Percentiles rank a stretch among this genome's conserved stretches.
Evolutionary conservation across 192 early-diverging fungal species (phyloP).

Genomic region (Coemansia sp.): DNA sequence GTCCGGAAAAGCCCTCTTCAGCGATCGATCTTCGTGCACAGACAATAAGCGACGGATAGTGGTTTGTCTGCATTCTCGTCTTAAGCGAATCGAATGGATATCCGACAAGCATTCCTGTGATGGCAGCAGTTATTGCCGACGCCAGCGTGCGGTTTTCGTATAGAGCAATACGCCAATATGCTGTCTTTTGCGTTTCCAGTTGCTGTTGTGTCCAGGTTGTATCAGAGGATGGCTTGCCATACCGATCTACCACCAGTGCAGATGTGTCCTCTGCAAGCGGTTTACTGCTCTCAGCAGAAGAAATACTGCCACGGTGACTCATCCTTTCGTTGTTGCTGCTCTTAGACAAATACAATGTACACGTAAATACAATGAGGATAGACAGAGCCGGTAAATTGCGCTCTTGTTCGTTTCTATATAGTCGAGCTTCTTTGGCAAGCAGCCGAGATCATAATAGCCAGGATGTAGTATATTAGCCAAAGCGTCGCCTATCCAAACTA

Average conservation of each 20-base stretch:
- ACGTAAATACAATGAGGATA: not conserved
- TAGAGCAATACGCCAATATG: constrained; percentile 28
- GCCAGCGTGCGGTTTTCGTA: constrained; percentile 64
- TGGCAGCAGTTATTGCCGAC: constrained; percentile 69
- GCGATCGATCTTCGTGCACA: constrained; percentile 77
- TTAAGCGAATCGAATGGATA: constrained; percentile 94
- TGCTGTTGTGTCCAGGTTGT: not conserved
- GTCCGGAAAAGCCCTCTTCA: constrained; percentile 81
- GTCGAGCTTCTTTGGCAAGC: too few relatives aligned
- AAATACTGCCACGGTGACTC: constrained; percentile 5
- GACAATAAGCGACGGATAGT: constrained; percentile 72
- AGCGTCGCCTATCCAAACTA: not conserved
- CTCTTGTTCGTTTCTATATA: too few relatives aligned
- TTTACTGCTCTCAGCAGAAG: not conserved
- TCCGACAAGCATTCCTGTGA: constrained; percentile 66
- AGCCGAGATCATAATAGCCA: too few relatives aligned
- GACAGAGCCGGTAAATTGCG: too few relatives aligned
- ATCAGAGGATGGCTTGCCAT: not conserved
- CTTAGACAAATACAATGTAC: not conserved
- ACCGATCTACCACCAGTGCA: not conserved
- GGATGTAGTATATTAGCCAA: not conserved
- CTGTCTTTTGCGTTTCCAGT: not conserved
- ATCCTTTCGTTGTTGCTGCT: not conserved
- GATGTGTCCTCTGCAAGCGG: not conserved
- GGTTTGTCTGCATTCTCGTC: constrained; percentile 94